Evolutionary conservation across 2,329 filamentous ascomycete genomes (phyloP).

Genomic region (Botrytis porri): DNA sequence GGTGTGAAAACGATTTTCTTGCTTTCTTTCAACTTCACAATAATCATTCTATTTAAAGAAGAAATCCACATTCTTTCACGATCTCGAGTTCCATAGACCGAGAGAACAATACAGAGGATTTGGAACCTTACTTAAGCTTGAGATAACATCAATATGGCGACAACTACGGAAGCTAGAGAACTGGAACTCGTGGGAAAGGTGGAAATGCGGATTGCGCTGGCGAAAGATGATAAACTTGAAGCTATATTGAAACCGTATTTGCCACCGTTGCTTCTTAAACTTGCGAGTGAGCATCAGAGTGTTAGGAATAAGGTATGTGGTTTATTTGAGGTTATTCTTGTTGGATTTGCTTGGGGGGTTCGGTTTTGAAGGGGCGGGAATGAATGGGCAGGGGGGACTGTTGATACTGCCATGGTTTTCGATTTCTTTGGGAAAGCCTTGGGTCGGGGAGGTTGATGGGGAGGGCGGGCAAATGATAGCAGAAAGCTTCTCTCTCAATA

Average conservation of each 20-base stretch:
- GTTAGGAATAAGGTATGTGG: constrained; percentile 70
- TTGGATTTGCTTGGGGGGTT: not conserved
- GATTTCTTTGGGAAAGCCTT: not conserved
- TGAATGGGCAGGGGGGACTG: not conserved
- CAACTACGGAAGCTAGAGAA: constrained; percentile 48
- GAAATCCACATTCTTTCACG: not conserved
- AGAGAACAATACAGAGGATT: not conserved
- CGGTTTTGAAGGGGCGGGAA: not conserved
- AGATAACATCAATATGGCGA: constrained; percentile 5
- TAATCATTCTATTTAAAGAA: not conserved
- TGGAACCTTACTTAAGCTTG: not conserved
- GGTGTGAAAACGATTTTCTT: not conserved
- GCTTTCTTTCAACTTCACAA: not conserved
- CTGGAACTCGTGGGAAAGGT: constrained; percentile 80
- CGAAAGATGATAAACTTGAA: constrained; percentile 81
- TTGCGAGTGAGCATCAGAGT: constrained; percentile 72
- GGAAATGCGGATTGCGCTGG: constrained; percentile 68
- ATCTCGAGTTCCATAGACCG: not conserved
- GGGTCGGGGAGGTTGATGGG: not conserved
- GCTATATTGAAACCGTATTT: constrained; percentile 75
- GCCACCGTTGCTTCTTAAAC: constrained; percentile 78
- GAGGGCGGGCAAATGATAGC: not conserved
- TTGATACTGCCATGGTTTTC: not conserved
- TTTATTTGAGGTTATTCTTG: not conserved
- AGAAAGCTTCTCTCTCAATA: not conserved